Evolutionary conservation across 2,329 filamentous ascomycete species (phyloP), one percentile per base, ranked within the genome.

Genomic region (Sporothrix phasma): DNA sequence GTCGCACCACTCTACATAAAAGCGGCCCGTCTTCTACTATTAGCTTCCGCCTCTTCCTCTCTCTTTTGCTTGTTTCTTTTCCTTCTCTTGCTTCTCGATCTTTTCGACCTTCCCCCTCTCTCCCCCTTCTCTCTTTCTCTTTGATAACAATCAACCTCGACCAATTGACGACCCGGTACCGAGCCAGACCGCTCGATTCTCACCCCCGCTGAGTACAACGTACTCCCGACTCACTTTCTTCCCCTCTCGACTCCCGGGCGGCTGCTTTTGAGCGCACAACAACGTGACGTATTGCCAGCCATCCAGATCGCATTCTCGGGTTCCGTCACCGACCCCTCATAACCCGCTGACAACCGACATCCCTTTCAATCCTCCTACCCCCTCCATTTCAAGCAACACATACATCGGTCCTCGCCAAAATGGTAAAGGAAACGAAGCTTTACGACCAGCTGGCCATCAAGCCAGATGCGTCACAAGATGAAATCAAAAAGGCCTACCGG

Each of bases 401-500:
- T 17, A 24, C 31, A 6, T 31, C 34, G 11, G 46, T 41, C 31
- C 24, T 45, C 31, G 43, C 54, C 68, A 73, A 66, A 37, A 75
- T 75, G 73, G 73, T 73, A 56, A 74, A 73, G 64, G 73, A 74
- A 60, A 71, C 71, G 3, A 73, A 74, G 78, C 87, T 97, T 68
- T 99, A 99, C 81, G 91, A 97, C 76, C 83, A 85, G 68, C 82
- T 99, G 71, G 81, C 82, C 74, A 80, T 97, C 76, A 88, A 90
- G 75, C 84, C 93, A 43, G 84, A 86, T 66, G 91, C 92, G 26
- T 83, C 86, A 26, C 90, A 95, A 77, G 93, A 97, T 73, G 93
- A 97, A 69, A 96, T 99, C 75, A 97, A 97, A 76, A 99, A 97
- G 75, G 94, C 87, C 65, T 96, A 96, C 76, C 84, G 89, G 87